A percentile compares a stretch with the other conserved stretches of the same genome.
phyloP scores from a whole-genome alignment of 169 alveolate species.

The Plasmodium blacklocki region DNA sequence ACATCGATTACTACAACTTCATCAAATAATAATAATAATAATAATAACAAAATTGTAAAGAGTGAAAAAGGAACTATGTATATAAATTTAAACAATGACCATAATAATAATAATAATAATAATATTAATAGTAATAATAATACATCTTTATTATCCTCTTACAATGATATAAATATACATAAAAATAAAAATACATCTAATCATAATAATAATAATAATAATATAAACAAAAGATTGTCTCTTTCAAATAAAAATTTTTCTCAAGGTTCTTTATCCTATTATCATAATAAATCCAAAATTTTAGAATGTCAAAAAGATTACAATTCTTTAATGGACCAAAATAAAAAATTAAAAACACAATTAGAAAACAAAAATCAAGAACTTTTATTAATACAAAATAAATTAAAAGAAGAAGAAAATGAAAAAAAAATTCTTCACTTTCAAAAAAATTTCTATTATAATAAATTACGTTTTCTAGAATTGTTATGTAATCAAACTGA shows the following conservation, averaged over 20 bases:
- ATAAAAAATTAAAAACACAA: slow-evolving; percentile 41
- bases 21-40: slow-evolving; percentile 2
- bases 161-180: neutral
- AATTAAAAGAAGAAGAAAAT: slow-evolving; percentile 83
- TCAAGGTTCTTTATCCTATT: slow-evolving; percentile 31
- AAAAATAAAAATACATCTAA: neutral
- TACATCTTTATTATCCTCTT: neutral
- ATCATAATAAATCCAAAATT: slow-evolving; percentile 19
- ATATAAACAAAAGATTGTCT: slow-evolving; percentile 15
- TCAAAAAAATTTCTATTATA: slow-evolving; percentile 94
- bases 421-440: slow-evolving; percentile 90
- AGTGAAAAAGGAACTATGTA: slow-evolving; percentile 1
- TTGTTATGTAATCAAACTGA: slow-evolving; percentile 89
- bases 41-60: neutral
- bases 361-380: slow-evolving; percentile 78
- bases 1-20: neutral
- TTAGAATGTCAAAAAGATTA: slow-evolving; percentile 27
- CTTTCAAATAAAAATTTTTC: slow-evolving; percentile 19
- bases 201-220: neutral
- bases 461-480: slow-evolving; percentile 93
- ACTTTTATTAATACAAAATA: slow-evolving; percentile 78
- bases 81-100: neutral
- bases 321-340: slow-evolving; percentile 38
- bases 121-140: neutral
- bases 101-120: neutral